A percentile compares a stretch with the other conserved stretches of the same genome.
Evolutionary conservation across 176 grass and related monocot species (phyloP).

Genomic region (Hsuehochloa calcarea): DNA sequence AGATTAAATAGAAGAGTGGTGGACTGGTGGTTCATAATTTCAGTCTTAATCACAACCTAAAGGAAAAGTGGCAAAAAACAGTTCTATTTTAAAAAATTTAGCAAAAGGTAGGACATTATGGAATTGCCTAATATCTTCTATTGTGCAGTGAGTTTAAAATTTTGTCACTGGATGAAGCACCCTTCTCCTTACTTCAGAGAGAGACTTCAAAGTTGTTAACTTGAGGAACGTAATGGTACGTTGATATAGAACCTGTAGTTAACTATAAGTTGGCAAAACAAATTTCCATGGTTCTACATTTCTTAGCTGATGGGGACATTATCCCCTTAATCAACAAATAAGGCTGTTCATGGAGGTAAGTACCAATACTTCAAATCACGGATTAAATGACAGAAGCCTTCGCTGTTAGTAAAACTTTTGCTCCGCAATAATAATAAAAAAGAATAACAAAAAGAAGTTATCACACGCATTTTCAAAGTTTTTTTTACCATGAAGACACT

Average conservation of each 20-base stretch:
- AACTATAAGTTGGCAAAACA: neutral
- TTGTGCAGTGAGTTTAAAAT: neutral
- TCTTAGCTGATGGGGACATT: neutral
- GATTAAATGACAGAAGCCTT: neutral
- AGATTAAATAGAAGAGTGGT: neutral
- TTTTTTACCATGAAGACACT: conserved; percentile 84
- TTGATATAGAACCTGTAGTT: neutral
- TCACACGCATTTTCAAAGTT: conserved; percentile 29
- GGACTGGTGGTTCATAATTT: neutral
- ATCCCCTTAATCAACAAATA: neutral
- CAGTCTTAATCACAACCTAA: neutral
- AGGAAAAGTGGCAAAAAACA: neutral
- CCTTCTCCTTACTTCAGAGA: neutral
- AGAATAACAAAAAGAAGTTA: neutral
- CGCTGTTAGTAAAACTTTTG: neutral
- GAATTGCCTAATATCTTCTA: neutral
- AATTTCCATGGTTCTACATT: neutral
- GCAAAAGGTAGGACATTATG: neutral
- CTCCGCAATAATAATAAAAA: neutral
- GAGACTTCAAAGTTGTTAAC: neutral
- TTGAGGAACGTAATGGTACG: neutral
- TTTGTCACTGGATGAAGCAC: neutral
- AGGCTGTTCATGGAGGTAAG: neutral
- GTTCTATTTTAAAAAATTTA: too few relatives aligned
- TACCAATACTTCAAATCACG: neutral